Base-by-base conservation (phyloP, 352 stramenopile species). In the Phytophthora constricta region DNA sequence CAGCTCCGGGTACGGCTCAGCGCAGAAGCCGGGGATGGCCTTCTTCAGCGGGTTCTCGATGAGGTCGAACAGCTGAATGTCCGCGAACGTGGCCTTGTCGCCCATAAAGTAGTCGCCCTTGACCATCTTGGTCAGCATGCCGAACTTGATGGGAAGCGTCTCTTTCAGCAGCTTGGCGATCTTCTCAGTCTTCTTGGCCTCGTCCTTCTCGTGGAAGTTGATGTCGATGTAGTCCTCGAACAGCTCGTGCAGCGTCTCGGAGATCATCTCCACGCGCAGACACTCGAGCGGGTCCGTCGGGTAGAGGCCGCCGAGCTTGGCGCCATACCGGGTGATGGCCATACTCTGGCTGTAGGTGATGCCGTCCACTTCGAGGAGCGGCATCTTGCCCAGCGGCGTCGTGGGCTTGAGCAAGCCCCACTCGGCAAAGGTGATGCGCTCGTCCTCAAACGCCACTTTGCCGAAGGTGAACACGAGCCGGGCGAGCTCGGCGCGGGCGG, bases 291-390 rank as follows among this genome's bases (percentile, higher is more conserved):
- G 48, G 31, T 87, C 77, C 2, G 63, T 26, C 14, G 81, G 79
- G 70, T 86, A 90, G 8, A 89, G 52, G 20, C 77, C 76, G n/a
- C 27, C 48, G 13, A 90, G 51, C 33, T 70, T 80, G 23, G 79
- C 79, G 5, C 81, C 80, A 54, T 89, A 93, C 11, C 75, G 71
- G 10, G 70, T 72, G 55, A 90, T 86, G 17, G 79, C 75, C 58
- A 89, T 86, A 37, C 74, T 89, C 56, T 90, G 77, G 28, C 67
- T 42, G 63, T 79, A 87, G 13, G 49, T 66, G 14, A 56, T 47
- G 25, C 77, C 80, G 37, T 88, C 69, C 7, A 92, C 76, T 47
- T 83, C 73, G n/a, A 93, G 45, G 10, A 80, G 48, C 1, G 82
- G 80, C 14, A 88, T 4, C 58, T 89, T 67, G 22, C 77, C 79